phyloP scores from a whole-genome alignment of 1,284 basidiomycete species.

The Rhodotorula sp. region DNA sequence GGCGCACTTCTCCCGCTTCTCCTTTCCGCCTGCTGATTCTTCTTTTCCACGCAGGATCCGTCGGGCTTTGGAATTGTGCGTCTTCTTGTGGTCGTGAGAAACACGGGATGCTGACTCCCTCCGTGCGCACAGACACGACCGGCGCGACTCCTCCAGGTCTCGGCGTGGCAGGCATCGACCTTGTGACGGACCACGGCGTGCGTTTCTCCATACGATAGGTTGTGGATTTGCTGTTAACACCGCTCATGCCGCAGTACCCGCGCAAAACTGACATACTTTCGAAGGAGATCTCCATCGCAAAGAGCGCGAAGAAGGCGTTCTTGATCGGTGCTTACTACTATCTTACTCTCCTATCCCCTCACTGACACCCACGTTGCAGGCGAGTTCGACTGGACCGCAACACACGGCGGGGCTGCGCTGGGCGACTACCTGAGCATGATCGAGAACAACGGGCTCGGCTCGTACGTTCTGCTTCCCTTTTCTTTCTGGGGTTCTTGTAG shows the following conservation, averaged over 20 bases:
- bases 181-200: slow-evolving; percentile 26
- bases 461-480: neutral
- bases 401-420: neutral
- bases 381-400: slow-evolving; percentile 6
- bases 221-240: neutral
- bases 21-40: neutral
- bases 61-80: slow-evolving; percentile 27
- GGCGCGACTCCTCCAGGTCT: slow-evolving; percentile 8
- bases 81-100: slow-evolving; percentile 14
- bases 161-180: neutral
- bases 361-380: neutral
- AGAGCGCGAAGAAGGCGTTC: neutral
- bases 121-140: neutral
- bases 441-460: slow-evolving; percentile 8
- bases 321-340: neutral
- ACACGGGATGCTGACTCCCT: neutral
- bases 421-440: slow-evolving; percentile 1
- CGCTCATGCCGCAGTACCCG: neutral
- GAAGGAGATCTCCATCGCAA: neutral
- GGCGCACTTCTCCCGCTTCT: neutral
- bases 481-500: neutral
- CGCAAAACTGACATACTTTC: slow-evolving; percentile 11
- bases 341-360: too few species aligned
- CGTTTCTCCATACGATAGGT: too few species aligned
- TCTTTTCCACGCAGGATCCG: neutral